Percentiles rank a stretch among this genome's conserved stretches.
Evolutionary conservation across 2,329 filamentous ascomycete genomes (phyloP).

Genomic region (Lasiodiplodia sp.): DNA sequence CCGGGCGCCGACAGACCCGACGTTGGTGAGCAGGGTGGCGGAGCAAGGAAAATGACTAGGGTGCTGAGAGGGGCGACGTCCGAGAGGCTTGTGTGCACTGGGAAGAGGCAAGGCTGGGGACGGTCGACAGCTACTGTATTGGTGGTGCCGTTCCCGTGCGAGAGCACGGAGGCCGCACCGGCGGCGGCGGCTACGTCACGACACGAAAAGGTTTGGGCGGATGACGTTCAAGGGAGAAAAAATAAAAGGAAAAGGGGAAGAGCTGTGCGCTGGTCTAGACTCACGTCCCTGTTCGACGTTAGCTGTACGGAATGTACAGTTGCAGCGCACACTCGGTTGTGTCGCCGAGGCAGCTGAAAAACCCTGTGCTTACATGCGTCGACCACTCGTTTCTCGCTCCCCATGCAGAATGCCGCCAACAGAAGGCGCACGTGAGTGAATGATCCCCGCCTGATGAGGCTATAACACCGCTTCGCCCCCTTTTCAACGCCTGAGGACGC

Average conservation of each 20-base stretch:
- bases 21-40: not conserved
- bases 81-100: not conserved
- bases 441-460: not conserved
- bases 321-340: not conserved
- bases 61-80: not conserved
- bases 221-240: not conserved
- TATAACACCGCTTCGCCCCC: not conserved
- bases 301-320: not conserved
- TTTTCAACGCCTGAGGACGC: not conserved
- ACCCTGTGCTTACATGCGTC: not conserved
- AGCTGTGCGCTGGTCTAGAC: not conserved
- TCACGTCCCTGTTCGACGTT: not conserved
- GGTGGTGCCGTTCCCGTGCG: not conserved
- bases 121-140: not conserved
- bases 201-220: not conserved
- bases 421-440: not conserved
- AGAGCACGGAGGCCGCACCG: not conserved
- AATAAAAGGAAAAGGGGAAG: not conserved
- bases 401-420: not conserved
- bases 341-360: not conserved
- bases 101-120: not conserved
- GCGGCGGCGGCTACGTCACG: not conserved
- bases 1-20: not conserved
- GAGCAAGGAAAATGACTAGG: not conserved
- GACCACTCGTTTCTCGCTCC: not conserved